A percentile compares a stretch with the other conserved stretches of the same genome.
These are phyloP conservation scores for Solidago caesia DNA, from an alignment of 129 eudicot genomes.

Conservation along the genomic window DNA sequence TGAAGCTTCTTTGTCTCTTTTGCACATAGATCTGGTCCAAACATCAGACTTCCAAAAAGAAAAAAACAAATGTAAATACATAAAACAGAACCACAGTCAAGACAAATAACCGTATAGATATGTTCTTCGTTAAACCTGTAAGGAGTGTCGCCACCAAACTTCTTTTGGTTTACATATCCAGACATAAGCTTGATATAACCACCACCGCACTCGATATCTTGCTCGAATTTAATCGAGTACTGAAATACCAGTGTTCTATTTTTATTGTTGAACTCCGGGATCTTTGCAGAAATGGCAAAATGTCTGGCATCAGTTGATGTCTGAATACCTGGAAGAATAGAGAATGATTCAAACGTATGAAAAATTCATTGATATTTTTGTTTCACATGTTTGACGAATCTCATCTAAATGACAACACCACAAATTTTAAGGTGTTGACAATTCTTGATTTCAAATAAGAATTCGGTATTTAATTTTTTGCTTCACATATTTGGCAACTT, in stretches of 20 bases:
- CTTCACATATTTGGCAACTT: constrained; percentile 10
- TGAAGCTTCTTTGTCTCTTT: constrained; percentile 96
- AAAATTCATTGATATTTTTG: neutral
- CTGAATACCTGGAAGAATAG: constrained; percentile 60
- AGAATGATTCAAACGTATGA: neutral
- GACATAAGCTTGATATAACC: constrained; percentile 86
- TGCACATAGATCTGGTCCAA: constrained; percentile 98
- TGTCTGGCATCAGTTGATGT: constrained; percentile 82
- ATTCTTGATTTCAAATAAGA: constrained; percentile 1
- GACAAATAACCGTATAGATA: neutral
- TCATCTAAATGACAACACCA: neutral
- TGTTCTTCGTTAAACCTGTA: constrained; percentile 57
- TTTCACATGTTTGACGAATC: neutral
- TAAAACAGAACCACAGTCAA: neutral
- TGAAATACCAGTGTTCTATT: constrained; percentile 79
- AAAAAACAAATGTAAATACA: constrained; percentile 23
- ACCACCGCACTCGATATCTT: constrained; percentile 94
- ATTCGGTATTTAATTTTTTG: neutral
- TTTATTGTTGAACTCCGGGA: constrained; percentile 84
- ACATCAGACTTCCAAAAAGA: constrained; percentile 68
- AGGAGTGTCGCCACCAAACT: constrained; percentile 95
- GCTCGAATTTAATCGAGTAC: constrained; percentile 76
- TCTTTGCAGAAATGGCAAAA: constrained; percentile 85
- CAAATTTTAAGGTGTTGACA: neutral
- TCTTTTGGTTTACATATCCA: constrained; percentile 85